Evolutionary conservation across 2,329 filamentous ascomycete species (phyloP).

Genomic region (Pseudocercospora fijiensis): DNA sequence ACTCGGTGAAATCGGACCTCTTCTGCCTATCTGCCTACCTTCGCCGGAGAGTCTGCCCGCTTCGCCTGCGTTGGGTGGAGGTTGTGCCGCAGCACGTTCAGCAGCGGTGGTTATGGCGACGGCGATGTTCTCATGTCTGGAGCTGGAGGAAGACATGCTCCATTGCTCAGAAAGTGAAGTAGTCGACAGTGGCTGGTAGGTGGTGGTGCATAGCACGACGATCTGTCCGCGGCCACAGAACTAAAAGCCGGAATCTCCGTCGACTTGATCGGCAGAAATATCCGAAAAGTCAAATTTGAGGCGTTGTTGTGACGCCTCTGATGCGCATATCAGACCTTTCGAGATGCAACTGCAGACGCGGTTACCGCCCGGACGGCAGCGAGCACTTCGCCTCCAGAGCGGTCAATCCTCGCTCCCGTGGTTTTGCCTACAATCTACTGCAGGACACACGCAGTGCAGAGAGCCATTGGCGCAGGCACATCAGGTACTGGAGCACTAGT

Average conservation of each 20-base stretch:
- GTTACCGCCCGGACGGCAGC: not conserved
- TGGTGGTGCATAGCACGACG: not conserved
- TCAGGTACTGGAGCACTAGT: not conserved
- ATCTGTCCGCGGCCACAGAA: not conserved
- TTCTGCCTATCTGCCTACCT: constrained; percentile 6
- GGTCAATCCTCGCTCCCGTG: not conserved
- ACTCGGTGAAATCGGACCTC: not conserved
- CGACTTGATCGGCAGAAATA: not conserved
- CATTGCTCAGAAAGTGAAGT: not conserved
- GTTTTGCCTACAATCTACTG: not conserved
- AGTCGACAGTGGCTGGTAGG: not conserved
- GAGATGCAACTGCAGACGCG: not conserved
- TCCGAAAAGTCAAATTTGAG: not conserved
- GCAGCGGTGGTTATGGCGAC: not conserved
- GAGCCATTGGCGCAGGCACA: not conserved
- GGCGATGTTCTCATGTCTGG: not conserved
- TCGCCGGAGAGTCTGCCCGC: not conserved
- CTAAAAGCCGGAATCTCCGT: not conserved
- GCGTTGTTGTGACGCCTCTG: not conserved
- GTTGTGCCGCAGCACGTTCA: not conserved
- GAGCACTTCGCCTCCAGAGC: not conserved
- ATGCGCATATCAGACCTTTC: not conserved
- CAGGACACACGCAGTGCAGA: not conserved
- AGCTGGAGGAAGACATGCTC: not conserved
- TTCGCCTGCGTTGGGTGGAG: not conserved